Evolutionary conservation across 805 yeast genomes (phyloP).

Genomic region (Kuraishia hungarica): DNA sequence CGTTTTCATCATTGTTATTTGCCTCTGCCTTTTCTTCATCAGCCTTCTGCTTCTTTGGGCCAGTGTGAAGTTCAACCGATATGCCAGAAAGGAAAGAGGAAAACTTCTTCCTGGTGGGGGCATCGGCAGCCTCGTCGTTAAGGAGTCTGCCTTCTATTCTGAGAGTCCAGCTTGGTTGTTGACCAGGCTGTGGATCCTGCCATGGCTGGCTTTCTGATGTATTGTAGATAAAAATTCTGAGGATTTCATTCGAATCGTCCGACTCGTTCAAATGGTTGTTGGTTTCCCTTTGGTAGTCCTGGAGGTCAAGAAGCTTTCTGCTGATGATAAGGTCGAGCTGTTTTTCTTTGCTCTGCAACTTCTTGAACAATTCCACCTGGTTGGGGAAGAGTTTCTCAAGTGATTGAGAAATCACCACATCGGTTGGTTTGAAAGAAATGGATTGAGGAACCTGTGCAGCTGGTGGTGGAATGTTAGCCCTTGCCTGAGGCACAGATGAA

Average conservation of each 20-base stretch:
- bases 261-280: slow-evolving; percentile 32
- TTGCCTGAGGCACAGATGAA: slow-evolving; percentile 1
- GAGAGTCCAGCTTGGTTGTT: slow-evolving; percentile 62
- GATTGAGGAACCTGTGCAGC: slow-evolving; percentile 8
- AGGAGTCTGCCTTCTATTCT: slow-evolving; percentile 82
- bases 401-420: slow-evolving; percentile 21
- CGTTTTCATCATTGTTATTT: slow-evolving; percentile 6
- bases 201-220: slow-evolving; percentile 84
- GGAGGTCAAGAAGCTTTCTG: slow-evolving; percentile 78
- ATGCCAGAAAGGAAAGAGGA: slow-evolving; percentile 77
- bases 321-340: slow-evolving; percentile 73
- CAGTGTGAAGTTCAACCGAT: slow-evolving; percentile 58
- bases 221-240: slow-evolving; percentile 78
- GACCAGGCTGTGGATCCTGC: slow-evolving; percentile 35
- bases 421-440: slow-evolving; percentile 24
- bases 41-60: slow-evolving; percentile 2
- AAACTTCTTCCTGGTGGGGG: slow-evolving; percentile 49
- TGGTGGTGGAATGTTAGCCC: slow-evolving; percentile 2
- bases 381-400: slow-evolving; percentile 23
- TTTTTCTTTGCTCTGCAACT: slow-evolving; percentile 73
- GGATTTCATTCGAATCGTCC: slow-evolving; percentile 42
- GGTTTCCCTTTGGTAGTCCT: slow-evolving; percentile 50
- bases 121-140: slow-evolving; percentile 38
- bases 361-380: slow-evolving; percentile 60
- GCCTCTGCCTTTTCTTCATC: not conserved